These are phyloP conservation scores for Ustilago tritici DNA, from an alignment of 1,284 basidiomycete genomes.

Conservation along the genomic window DNA sequence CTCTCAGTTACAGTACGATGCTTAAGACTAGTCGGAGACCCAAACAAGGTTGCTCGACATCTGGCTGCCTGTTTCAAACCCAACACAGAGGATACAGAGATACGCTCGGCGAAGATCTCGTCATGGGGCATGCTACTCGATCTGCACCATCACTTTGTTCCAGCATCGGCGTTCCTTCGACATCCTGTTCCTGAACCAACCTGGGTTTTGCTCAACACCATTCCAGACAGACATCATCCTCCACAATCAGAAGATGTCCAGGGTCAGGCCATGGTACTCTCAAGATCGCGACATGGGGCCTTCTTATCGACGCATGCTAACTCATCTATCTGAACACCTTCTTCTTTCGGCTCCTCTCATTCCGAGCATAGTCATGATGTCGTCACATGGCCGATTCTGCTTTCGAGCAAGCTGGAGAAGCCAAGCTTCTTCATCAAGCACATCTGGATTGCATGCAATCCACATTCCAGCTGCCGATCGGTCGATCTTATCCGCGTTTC, in stretches of 20 bases:
- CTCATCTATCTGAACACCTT: background rate
- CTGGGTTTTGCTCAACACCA: background rate
- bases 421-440: background rate
- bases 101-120: background rate
- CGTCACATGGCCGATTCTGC: background rate
- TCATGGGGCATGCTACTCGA: background rate
- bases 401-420: background rate
- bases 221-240: background rate
- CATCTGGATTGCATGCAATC: background rate
- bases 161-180: background rate
- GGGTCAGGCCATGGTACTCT: background rate
- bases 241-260: background rate
- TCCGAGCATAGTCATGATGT: background rate
- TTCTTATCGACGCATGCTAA: background rate
- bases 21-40: background rate
- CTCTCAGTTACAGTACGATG: background rate
- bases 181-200: background rate
- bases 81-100: background rate
- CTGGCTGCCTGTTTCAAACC: too few relatives aligned
- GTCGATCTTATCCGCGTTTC: background rate
- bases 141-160: slow-evolving; percentile 2
- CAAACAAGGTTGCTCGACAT: background rate
- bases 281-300: slow-evolving; percentile 4
- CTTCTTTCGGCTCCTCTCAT: slow-evolving; percentile 1
- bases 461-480: slow-evolving; percentile 8